These are phyloP conservation scores for Neonectria sp. DNA, from an alignment of 2,329 filamentous ascomycete species.

Conservation along the genomic window DNA sequence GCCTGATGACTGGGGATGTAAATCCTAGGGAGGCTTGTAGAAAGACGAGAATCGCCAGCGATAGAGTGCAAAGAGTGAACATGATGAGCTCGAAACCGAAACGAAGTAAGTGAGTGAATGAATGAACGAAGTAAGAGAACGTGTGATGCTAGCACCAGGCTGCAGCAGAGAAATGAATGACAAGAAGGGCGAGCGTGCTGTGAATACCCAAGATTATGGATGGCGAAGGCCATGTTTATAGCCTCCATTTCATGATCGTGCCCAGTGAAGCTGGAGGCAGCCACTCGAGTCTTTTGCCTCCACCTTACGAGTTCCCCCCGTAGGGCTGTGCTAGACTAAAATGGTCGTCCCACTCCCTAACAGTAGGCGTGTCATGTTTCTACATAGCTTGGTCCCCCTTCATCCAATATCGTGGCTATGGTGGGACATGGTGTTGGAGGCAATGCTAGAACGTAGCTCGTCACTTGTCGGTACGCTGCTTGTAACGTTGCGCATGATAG, in stretches of 20 bases:
- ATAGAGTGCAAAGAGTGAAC: constrained; percentile 44
- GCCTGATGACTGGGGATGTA: constrained; percentile 37
- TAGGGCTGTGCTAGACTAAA: constrained; percentile 8
- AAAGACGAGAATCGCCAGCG: constrained; percentile 46
- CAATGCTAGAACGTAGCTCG: constrained; percentile 1
- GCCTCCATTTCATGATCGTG: background rate
- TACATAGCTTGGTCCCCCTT: constrained; percentile 5
- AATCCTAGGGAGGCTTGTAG: constrained; percentile 43
- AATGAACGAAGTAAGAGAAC: constrained; percentile 13
- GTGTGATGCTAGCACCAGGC: constrained; percentile 37
- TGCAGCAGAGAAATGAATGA: constrained; percentile 31
- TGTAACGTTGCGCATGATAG: constrained; percentile 12
- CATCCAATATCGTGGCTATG: constrained; percentile 1
- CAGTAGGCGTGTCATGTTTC: constrained; percentile 30
- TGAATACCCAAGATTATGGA: background rate
- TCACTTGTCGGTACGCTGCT: background rate
- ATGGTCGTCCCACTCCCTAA: constrained; percentile 25
- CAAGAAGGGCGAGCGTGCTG: constrained; percentile 18
- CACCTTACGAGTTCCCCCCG: constrained; percentile 11
- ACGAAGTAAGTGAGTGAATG: constrained; percentile 13
- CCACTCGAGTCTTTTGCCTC: background rate
- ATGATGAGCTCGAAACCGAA: constrained; percentile 36
- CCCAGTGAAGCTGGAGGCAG: background rate
- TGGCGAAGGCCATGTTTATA: constrained; percentile 19
- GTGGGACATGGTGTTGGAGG: constrained; percentile 1